Evolutionary conservation across 139 green algal genomes (phyloP).

Genomic region (Deuterostichococcus epilithicus): DNA sequence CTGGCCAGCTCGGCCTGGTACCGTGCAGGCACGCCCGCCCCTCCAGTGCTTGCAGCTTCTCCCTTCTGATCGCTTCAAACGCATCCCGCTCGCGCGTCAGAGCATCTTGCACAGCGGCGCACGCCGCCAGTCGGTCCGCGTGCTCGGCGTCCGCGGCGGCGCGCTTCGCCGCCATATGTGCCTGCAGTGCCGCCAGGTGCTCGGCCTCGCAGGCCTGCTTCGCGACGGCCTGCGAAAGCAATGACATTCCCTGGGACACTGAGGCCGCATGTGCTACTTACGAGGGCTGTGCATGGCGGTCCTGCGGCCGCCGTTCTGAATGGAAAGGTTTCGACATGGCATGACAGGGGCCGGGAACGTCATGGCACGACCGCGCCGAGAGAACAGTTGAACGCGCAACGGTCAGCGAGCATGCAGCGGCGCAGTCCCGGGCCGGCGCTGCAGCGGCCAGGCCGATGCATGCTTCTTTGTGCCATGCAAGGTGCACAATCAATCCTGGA

Average conservation of each 20-base stretch:
- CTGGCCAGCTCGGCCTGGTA: conserved; percentile 77
- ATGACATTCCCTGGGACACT: background rate
- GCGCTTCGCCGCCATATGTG: conserved; percentile 63
- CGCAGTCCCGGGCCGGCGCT: too few species aligned
- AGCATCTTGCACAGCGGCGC: conserved; percentile 39
- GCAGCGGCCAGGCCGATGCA: too few species aligned
- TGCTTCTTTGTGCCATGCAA: background rate
- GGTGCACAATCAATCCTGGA: too few species aligned
- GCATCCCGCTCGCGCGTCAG: conserved; percentile 40
- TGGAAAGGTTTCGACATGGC: too few species aligned
- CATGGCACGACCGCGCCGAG: too few species aligned
- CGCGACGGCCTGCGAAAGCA: background rate
- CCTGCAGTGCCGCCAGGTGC: conserved; percentile 73
- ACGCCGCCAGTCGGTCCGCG: conserved; percentile 59
- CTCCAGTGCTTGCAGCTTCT: conserved; percentile 75
- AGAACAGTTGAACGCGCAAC: too few species aligned
- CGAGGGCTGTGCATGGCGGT: too few species aligned
- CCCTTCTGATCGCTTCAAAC: conserved; percentile 55
- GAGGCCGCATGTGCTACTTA: too few species aligned
- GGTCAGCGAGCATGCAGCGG: too few species aligned
- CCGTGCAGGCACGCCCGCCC: conserved; percentile 68
- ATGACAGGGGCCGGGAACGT: too few species aligned
- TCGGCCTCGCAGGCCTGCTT: background rate
- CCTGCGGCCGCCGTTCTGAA: too few species aligned
- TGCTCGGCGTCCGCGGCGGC: conserved; percentile 46